Evolutionary conservation across 176 grass and related monocot species (phyloP), one percentile per base, ranked within the genome.

Genomic region (Eragrostis curvula): DNA sequence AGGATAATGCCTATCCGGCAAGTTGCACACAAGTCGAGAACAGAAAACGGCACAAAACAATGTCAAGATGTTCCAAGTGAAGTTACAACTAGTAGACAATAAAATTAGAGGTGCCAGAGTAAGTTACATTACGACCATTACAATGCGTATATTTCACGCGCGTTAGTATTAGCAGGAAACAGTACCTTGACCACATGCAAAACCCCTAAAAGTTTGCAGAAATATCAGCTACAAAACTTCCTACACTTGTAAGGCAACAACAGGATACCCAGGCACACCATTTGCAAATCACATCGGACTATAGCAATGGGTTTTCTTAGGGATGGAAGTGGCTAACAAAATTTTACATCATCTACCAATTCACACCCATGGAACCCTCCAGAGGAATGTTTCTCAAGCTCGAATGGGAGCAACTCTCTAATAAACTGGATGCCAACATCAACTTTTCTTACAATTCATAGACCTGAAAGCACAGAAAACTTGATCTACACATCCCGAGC

Each of bases 391-490:
- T 82, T 69, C 74, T 74, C 5, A 50, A 78, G 88, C 88, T 90
- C 84, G 62, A 82, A 90, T 90, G 59, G 60, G 84, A 83, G 88
- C 74, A 53, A 67, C 73, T 74, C 32, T 36, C 58, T 12, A 40
- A 47, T 81, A 81, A 65, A 59, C 16, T 67, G 48, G 72, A 66
- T 77, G 73, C 66, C 39, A 7, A 57, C 53, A 85, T 70, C 53
- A 47, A 72, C 67, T 68, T 64, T 64, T 42, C 83, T 73, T 83
- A 86, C 87, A 79, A 73, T 87, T 59, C 74, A 86, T 71, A 82
- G 86, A 57, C 70, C 91, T 86, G 71, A 58, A 81, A 11, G 50
- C 63, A 75, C 29, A 74, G 40, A 73, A 66, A 72, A 70, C 71
- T 68, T 42, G 66, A 82, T 51, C 55, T 36, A 36, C 32, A 36